These are phyloP conservation scores for Aphanomyces invadans DNA, from an alignment of 352 stramenopile species.

Conservation along the genomic window DNA sequence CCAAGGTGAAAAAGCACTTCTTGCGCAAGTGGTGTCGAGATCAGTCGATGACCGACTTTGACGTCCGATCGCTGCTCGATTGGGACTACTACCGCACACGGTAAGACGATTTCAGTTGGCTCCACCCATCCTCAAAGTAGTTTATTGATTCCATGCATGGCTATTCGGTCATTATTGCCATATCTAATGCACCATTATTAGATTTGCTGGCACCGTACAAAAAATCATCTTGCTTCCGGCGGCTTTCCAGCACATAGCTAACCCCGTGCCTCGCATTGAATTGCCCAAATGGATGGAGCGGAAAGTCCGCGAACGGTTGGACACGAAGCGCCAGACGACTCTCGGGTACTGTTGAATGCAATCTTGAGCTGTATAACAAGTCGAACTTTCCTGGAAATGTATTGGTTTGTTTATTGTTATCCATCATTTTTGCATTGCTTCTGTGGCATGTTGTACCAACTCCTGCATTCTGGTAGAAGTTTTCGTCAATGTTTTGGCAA, in stretches of 20 bases:
- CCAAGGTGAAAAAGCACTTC: slow-evolving; percentile 89
- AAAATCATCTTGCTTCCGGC: slow-evolving; percentile 99
- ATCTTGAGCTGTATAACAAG: too few species aligned
- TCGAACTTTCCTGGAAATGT: too few species aligned
- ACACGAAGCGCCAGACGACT: slow-evolving; percentile 62
- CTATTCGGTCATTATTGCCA: too few species aligned
- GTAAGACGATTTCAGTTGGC: slow-evolving; percentile 2
- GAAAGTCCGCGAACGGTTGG: slow-evolving; percentile 86
- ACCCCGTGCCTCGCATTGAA: slow-evolving; percentile 93
- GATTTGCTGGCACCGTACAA: slow-evolving; percentile 87
- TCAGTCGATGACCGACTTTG: slow-evolving; percentile 86
- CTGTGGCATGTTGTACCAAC: too few species aligned
- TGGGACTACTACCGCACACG: slow-evolving; percentile 97
- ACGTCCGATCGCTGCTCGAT: slow-evolving; percentile 93
- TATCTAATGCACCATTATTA: background rate
- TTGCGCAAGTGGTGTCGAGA: slow-evolving; percentile 97
- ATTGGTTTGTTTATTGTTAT: too few species aligned
- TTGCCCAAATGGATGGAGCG: slow-evolving; percentile 96
- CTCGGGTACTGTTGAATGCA: slow-evolving; percentile 3
- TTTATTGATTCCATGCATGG: too few species aligned
- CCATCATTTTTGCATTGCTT: too few species aligned
- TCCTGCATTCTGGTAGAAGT: too few species aligned
- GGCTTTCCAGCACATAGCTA: slow-evolving; percentile 94
- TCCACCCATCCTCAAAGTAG: too few species aligned
- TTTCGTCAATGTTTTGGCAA: too few species aligned